Percentiles rank a stretch among this genome's conserved stretches.
Evolutionary conservation across 2,329 filamentous ascomycete species (phyloP).

Genomic region (Penicillium olsonii): DNA sequence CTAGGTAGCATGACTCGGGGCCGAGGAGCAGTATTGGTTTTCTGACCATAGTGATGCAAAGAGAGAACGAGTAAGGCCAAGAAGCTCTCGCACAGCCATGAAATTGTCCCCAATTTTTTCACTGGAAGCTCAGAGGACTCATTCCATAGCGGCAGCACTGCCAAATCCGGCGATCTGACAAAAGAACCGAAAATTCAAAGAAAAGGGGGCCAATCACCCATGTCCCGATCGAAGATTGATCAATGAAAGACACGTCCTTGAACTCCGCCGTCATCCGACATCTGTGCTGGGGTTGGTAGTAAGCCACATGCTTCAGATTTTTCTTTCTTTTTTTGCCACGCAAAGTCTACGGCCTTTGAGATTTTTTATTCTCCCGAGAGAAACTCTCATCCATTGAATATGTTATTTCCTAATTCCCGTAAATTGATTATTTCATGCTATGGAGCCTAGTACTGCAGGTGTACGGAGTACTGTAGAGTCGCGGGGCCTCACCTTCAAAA

Average conservation of each 20-base stretch:
- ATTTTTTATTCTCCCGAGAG: too few relatives aligned
- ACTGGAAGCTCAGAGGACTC: too few relatives aligned
- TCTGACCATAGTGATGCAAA: too few relatives aligned
- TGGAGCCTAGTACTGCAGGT: too few relatives aligned
- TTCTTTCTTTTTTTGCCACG: neutral
- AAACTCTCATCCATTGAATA: too few relatives aligned
- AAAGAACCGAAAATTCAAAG: neutral
- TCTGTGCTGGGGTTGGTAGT: neutral
- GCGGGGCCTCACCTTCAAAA: neutral
- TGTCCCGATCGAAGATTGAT: neutral
- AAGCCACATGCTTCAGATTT: conserved; percentile 3
- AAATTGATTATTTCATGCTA: too few relatives aligned
- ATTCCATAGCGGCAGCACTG: neutral
- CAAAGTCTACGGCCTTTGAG: neutral
- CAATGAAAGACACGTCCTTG: neutral
- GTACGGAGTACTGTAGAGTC: too few relatives aligned
- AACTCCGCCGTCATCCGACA: neutral
- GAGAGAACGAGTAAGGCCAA: too few relatives aligned
- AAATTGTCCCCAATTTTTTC: neutral
- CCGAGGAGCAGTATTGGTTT: too few relatives aligned
- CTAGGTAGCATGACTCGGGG: too few relatives aligned
- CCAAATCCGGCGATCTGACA: conserved; percentile 2
- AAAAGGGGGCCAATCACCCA: neutral
- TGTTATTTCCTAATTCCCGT: too few relatives aligned
- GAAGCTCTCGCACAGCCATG: too few relatives aligned